Evolutionary conservation across 2,329 filamentous ascomycete genomes (phyloP).

Genomic region (Trichoderma sp.): DNA sequence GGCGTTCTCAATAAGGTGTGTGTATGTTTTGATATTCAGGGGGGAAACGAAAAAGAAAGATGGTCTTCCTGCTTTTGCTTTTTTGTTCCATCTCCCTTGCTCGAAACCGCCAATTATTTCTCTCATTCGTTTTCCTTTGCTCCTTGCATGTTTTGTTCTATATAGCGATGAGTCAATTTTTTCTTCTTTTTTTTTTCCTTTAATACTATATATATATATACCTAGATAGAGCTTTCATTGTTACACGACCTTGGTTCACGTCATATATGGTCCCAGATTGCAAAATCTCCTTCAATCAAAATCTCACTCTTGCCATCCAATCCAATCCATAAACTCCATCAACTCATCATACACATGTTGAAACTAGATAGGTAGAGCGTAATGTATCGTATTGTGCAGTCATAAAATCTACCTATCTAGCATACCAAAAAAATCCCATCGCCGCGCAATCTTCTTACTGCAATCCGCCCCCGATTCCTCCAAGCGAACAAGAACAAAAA

Average conservation of each 20-base stretch:
- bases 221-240: slow-evolving; percentile 3
- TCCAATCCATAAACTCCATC: neutral
- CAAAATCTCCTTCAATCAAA: neutral
- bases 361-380: neutral
- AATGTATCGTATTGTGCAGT: slow-evolving; percentile 16
- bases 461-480: neutral
- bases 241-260: neutral
- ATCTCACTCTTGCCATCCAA: neutral
- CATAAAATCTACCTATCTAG: slow-evolving; percentile 10
- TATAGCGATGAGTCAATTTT: neutral
- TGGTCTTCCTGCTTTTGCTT: neutral
- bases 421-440: neutral
- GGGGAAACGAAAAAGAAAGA: neutral
- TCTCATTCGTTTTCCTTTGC: neutral
- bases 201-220: slow-evolving; percentile 3
- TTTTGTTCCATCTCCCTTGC: neutral
- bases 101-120: neutral
- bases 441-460: neutral
- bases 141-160: neutral
- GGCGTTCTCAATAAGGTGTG: neutral
- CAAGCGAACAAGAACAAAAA: neutral
- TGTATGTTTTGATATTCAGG: neutral
- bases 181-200: neutral
- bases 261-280: slow-evolving; percentile 2
- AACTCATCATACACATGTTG: neutral